Evolutionary conservation across 257 asterid genomes (phyloP), one percentile per base, ranked within the genome.

Genomic region (Solanum tacnaense): DNA sequence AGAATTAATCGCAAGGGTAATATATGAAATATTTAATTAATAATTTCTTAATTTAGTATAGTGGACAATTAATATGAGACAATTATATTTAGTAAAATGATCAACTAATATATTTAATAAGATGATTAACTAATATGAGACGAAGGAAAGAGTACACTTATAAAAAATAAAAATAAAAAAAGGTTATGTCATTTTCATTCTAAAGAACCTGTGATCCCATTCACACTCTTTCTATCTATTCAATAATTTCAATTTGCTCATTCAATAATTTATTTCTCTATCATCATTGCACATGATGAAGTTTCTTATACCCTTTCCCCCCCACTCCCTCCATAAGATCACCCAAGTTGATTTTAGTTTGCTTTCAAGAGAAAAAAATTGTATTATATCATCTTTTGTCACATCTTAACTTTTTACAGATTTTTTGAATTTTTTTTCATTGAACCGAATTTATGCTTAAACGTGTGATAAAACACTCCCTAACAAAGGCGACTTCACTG

Each of bases 181-280:
- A 71, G 34, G 71, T 81, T 89, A 88, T 72, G 92, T 90, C 90
- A 81, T 78, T 34, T 34, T 90, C 92, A 87, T 25, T 11, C 41
- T 56, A 88, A 88, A 90, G 89, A 90, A 31, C 89, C 89, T 83
- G 83, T 49, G 84, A 72, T 88, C 83, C 84, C 82, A 23, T 58
- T 31, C 16, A 12, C 35, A 49, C 52, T 81, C 58, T 82, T 31
- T 46, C 21, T 67, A 18, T 32, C 56, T 73, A 73, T 71, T 29
- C n/a, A 71, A 71, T 13, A 29, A 70, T 70, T 72, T 18, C 27
- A 72, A 72, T 60, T 60, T 60, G 29, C 70, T 23, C 31, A 62
- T 62, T 62, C 70, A 62, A 62, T 62, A 62, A 67, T 25, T 5
- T 13, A 25, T 67, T 67, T 67, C 20, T 67, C 20, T 6, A 27